Percentiles rank a stretch among this genome's conserved stretches.
Evolutionary conservation across 805 yeast genomes (phyloP).

Genomic region (Candida arabinofermentans): DNA sequence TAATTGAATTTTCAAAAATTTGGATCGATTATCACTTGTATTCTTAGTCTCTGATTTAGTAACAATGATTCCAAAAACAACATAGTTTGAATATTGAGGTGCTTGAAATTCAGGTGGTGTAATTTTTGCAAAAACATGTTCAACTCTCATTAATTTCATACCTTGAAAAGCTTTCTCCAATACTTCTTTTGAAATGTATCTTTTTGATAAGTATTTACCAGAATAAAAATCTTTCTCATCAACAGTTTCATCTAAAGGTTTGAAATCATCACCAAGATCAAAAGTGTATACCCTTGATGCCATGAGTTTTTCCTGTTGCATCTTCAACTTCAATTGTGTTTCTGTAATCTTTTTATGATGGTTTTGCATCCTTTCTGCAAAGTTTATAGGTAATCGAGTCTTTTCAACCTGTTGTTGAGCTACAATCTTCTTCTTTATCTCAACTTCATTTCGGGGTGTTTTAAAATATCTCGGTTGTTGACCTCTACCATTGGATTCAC

Average conservation of each 20-base stretch:
- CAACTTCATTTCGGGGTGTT: conserved; percentile 6
- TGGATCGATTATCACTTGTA: conserved; percentile 38
- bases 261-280: conserved; percentile 22
- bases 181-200: conserved; percentile 40
- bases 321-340: conserved; percentile 20
- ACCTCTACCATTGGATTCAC: conserved; percentile 10
- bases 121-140: conserved; percentile 60
- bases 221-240: conserved; percentile 46
- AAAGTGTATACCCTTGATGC: conserved; percentile 38
- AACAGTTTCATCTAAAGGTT: conserved; percentile 25
- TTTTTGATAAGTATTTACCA: conserved; percentile 37
- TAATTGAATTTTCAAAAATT: conserved; percentile 57
- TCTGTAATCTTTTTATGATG: conserved; percentile 8
- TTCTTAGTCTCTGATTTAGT: conserved; percentile 50
- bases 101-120: conserved; percentile 63
- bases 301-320: conserved; percentile 25
- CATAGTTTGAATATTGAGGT: conserved; percentile 74
- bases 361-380: conserved; percentile 12
- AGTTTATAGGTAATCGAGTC: not conserved
- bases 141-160: conserved; percentile 53
- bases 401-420: not conserved
- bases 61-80: conserved; percentile 67
- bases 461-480: conserved; percentile 16
- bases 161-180: conserved; percentile 40
- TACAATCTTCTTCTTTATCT: conserved; percentile 6